These are phyloP conservation scores for Aspergillus sparsus DNA, from an alignment of 495 filamentous ascomycete genomes.

Conservation along the genomic window DNA sequence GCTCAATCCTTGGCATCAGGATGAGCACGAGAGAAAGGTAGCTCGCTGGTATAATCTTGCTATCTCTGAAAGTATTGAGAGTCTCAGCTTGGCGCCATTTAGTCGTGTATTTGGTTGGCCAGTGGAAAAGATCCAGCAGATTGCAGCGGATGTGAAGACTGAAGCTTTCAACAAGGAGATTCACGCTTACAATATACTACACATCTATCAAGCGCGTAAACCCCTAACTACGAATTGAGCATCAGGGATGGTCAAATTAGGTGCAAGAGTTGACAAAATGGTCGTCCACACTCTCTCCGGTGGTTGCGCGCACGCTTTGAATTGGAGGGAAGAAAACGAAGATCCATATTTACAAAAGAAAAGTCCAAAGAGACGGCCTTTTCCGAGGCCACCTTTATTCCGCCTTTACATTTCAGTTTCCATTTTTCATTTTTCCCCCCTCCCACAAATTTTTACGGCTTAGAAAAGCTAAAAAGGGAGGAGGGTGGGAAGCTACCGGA, in stretches of 20 bases:
- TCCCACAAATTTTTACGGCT: no score
- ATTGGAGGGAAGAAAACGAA: background rate
- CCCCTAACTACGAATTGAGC: constrained; percentile 26
- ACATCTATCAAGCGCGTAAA: constrained; percentile 51
- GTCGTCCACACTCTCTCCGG: background rate
- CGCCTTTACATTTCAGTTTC: no score
- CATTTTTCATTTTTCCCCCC: no score
- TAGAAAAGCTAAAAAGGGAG: no score
- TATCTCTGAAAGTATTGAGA: constrained; percentile 69
- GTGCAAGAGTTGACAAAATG: background rate
- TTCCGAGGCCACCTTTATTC: background rate
- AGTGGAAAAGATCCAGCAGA: constrained; percentile 61
- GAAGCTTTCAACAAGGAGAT: constrained; percentile 71
- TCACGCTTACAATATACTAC: constrained; percentile 74
- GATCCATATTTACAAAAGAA: background rate
- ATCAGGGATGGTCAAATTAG: background rate
- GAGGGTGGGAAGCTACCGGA: no score
- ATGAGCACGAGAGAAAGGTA: constrained; percentile 67
- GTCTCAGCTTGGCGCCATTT: constrained; percentile 73
- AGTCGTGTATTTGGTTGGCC: constrained; percentile 65
- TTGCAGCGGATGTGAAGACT: constrained; percentile 62
- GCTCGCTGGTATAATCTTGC: constrained; percentile 86
- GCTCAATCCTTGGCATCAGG: constrained; percentile 75
- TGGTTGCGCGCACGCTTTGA: background rate
- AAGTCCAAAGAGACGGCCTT: background rate